phyloP scores from a whole-genome alignment of 202 grass and related monocot species.

The Elaeis oleifera region DNA sequence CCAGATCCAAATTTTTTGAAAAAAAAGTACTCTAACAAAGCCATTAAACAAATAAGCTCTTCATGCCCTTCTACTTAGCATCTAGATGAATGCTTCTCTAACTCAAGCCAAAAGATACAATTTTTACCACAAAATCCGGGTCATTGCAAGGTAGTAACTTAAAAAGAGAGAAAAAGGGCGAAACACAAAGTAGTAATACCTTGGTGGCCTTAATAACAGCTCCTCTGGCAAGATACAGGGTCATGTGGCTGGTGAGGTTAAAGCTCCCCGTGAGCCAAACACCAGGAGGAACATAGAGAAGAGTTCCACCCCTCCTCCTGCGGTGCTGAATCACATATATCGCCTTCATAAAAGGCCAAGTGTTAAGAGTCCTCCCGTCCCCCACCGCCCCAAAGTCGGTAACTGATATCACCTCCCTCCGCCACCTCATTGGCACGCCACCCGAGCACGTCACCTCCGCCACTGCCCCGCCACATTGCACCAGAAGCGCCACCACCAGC shows the following conservation, averaged over 20 bases:
- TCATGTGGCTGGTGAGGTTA: conserved; percentile 18
- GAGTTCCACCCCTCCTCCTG: conserved; percentile 4
- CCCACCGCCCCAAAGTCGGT: conserved; percentile 14
- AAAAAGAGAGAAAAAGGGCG: neutral
- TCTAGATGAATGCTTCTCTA: too few relatives aligned
- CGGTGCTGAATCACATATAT: conserved; percentile 7
- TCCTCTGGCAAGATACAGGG: conserved; percentile 16
- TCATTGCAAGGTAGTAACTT: too few relatives aligned
- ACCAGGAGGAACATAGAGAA: conserved; percentile 11
- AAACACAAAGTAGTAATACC: neutral
- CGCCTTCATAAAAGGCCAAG: conserved; percentile 15
- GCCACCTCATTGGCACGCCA: conserved; percentile 9
- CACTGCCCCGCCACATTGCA: neutral
- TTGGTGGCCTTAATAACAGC: conserved; percentile 12
- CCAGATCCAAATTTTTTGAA: too few relatives aligned
- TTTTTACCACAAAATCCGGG: too few relatives aligned
- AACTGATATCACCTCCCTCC: conserved; percentile 14
- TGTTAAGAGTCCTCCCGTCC: conserved; percentile 16
- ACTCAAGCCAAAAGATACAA: too few relatives aligned
- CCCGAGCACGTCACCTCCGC: conserved; percentile 3
- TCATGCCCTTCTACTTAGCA: too few relatives aligned
- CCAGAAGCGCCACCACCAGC: neutral
- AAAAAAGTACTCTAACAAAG: too few relatives aligned
- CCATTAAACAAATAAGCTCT: too few relatives aligned
- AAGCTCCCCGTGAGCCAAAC: conserved; percentile 15